These are phyloP conservation scores for Candida buenavistaensis DNA, from an alignment of 1,139 yeast species.

Conservation along the genomic window DNA sequence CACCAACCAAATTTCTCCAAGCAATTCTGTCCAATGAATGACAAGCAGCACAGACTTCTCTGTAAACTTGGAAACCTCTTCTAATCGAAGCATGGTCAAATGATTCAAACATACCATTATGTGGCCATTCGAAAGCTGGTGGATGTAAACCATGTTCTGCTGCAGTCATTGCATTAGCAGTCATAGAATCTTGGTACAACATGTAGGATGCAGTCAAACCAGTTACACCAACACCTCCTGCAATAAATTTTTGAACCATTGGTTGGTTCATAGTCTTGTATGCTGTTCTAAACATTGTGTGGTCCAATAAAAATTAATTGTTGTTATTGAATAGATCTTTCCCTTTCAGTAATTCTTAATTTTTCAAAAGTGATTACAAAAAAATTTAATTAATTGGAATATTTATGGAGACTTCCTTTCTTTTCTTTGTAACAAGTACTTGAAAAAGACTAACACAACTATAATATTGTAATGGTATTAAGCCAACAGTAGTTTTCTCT, in stretches of 20 bases:
- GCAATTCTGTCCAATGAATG: constrained; percentile 97
- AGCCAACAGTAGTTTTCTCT: constrained; percentile 1
- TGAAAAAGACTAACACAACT: constrained; percentile 2
- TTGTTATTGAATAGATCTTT: background rate
- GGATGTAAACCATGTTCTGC: constrained; percentile 99
- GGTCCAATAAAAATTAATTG: no score
- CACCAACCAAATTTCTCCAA: constrained; percentile 98
- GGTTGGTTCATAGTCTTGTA: constrained; percentile 26
- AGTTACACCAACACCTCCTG: constrained; percentile 65
- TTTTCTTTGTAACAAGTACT: constrained; percentile 2
- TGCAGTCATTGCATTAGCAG: constrained; percentile 96
- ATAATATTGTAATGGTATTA: background rate
- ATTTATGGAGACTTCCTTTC: constrained; percentile 3
- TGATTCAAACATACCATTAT: constrained; percentile 85
- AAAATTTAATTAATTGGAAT: constrained; percentile 6
- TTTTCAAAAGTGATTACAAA: background rate
- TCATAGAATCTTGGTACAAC: constrained; percentile 75
- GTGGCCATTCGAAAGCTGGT: constrained; percentile 92
- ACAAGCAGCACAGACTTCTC: constrained; percentile 99
- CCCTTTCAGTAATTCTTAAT: no score
- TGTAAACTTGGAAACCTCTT: constrained; percentile 98
- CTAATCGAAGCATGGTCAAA: constrained; percentile 97
- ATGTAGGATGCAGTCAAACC: constrained; percentile 74
- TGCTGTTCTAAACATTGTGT: constrained; percentile 31
- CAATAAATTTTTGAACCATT: constrained; percentile 54